Evolutionary conservation across 1,284 basidiomycete genomes (phyloP), one percentile per base, ranked within the genome.

Genomic region (Puccinia horiana): DNA sequence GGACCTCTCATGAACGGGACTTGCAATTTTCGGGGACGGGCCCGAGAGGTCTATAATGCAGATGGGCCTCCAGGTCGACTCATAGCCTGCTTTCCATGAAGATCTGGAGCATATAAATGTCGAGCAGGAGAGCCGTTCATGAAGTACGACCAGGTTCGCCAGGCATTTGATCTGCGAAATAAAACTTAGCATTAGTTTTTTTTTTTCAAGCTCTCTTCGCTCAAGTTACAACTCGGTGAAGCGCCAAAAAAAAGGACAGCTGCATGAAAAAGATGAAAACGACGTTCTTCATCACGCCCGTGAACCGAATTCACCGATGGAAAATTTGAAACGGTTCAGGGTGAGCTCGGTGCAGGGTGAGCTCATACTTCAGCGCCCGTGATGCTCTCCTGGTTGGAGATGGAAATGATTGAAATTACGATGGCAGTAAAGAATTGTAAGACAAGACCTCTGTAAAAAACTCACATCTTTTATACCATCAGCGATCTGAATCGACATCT

Each of bases 41-140:
- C 70, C 52, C 49, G 70, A 73, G 23, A 73, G 49, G 18, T 73
- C 70, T 29, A 73, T n/a, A n/a, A n/a, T 73, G 49, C 44, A 73
- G 49, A 49, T 73, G 32, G 37, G 37, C 35, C 32, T 12, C 63
- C 63, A 29, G 63, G 20, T 32, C 37, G 40, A 37, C 37, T 67
- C 37, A 42, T 42, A 23, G 37, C 63, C 18, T 23, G 63, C 37
- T 37, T 42, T 67, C 63, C 63, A 67, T 67, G 42, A n/a, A n/a
- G 63, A 67, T 23, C 23, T 67, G 40, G 63, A 67, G 63, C 63
- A 67, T 67, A 67, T 42, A 37, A 67, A 67, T n/a, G 63, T 67
- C 20, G 63, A 67, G 37, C 40, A 42, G 35, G 63, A 67, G 32
- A 67, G 35, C 18, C 63, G 63, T 42, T 67, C 63, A 67, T 67